These are phyloP conservation scores for Pezicula rhizophila DNA, from an alignment of 2,329 filamentous ascomycete genomes.

Conservation along the genomic window DNA sequence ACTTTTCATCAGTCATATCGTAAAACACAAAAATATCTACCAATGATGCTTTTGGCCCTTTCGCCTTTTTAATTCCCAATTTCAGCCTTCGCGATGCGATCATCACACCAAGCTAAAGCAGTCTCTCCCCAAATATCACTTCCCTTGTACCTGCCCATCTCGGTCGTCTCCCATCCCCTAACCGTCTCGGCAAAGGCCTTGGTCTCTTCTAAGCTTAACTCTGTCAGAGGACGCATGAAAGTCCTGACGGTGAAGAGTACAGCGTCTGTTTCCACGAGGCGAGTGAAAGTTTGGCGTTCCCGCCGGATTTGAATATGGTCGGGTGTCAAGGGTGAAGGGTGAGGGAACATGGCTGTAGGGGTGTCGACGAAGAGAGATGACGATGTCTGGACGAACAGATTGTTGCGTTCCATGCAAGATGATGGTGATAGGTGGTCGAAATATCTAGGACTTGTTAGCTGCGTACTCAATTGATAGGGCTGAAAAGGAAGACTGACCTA, in stretches of 20 bases:
- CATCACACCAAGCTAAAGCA: slow-evolving; percentile 11
- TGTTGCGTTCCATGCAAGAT: slow-evolving; percentile 41
- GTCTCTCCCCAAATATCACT: slow-evolving; percentile 32
- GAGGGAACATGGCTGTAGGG: slow-evolving; percentile 15
- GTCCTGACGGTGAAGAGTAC: slow-evolving; percentile 46
- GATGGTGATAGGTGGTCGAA: slow-evolving; percentile 37
- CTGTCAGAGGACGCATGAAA: slow-evolving; percentile 33
- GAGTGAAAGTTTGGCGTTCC: slow-evolving; percentile 43
- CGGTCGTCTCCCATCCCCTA: slow-evolving; percentile 35
- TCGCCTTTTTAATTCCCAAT: no score
- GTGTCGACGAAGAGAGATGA: slow-evolving; percentile 39
- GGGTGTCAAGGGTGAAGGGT: slow-evolving; percentile 19
- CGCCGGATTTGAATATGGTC: slow-evolving; percentile 39
- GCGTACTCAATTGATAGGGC: background rate
- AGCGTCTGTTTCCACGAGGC: slow-evolving; percentile 35
- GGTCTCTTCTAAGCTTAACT: slow-evolving; percentile 34
- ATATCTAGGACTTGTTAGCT: slow-evolving; percentile 27
- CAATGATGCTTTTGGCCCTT: no score
- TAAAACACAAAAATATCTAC: no score
- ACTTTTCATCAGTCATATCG: no score
- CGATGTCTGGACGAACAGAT: slow-evolving; percentile 43
- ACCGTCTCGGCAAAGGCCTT: slow-evolving; percentile 36
- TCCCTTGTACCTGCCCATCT: slow-evolving; percentile 39
- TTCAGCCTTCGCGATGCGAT: background rate
- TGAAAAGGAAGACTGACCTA: slow-evolving; percentile 27